phyloP scores from a whole-genome alignment of 805 yeast genomes.

The Schwanniomyces occidentalis region DNA sequence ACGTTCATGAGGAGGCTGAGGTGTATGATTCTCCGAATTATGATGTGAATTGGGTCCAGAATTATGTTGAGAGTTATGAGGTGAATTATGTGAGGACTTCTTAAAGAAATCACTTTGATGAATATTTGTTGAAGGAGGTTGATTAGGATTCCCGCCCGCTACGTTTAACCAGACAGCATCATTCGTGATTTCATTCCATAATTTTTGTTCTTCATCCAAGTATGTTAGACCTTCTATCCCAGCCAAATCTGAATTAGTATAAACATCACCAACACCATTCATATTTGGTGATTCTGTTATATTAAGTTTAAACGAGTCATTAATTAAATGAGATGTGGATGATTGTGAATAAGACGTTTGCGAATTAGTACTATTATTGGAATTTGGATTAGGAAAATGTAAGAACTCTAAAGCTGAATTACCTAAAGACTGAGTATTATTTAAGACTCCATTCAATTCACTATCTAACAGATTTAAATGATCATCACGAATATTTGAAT shows the following conservation, averaged over 20 bases:
- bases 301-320: slow-evolving; percentile 19
- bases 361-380: slow-evolving; percentile 1
- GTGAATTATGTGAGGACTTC: background rate
- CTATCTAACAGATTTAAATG: slow-evolving; percentile 12
- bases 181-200: slow-evolving; percentile 77
- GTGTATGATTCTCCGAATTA: background rate
- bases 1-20: background rate
- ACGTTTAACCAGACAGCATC: slow-evolving; percentile 72
- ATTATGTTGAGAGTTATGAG: too few relatives aligned
- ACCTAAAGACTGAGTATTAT: background rate
- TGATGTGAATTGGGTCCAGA: background rate
- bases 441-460: slow-evolving; percentile 15
- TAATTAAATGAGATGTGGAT: slow-evolving; percentile 16
- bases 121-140: slow-evolving; percentile 14
- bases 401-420: slow-evolving; percentile 22
- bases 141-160: slow-evolving; percentile 21
- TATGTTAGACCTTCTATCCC: slow-evolving; percentile 46
- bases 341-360: background rate
- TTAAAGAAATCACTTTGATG: slow-evolving; percentile 1
- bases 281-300: slow-evolving; percentile 11
- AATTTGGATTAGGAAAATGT: slow-evolving; percentile 15
- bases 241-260: slow-evolving; percentile 35
- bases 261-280: slow-evolving; percentile 26
- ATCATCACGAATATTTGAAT: slow-evolving; percentile 9
- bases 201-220: slow-evolving; percentile 45